A percentile compares a stretch with the other conserved stretches of the same genome.
phyloP scores from a whole-genome alignment of 2,329 filamentous ascomycete species.

The Aureobasidium sp. region DNA sequence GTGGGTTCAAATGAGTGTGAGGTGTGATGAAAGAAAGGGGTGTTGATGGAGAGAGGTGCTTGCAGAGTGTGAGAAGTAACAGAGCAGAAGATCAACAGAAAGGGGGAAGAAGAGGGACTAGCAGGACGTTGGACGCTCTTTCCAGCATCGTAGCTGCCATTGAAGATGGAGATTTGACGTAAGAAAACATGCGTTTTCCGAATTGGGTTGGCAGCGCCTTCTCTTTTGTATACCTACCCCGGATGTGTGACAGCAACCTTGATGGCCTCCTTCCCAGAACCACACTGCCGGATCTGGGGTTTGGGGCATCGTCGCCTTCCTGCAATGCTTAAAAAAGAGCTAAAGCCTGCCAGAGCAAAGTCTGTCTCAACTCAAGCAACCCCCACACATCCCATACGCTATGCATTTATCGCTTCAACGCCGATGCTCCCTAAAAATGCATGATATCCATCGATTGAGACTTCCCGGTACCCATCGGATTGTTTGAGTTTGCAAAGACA shows the following conservation, averaged over 20 bases:
- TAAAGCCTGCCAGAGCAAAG: constrained; percentile 10
- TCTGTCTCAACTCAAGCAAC: neutral
- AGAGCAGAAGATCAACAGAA: neutral
- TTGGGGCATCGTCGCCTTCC: neutral
- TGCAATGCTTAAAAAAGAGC: neutral
- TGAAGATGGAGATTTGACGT: neutral
- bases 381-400: neutral
- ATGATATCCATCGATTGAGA: neutral
- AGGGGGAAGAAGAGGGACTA: neutral
- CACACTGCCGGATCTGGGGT: neutral
- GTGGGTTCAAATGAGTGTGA: constrained; percentile 14
- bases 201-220: neutral
- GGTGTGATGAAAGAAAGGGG: neutral
- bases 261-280: neutral
- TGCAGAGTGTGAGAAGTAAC: neutral
- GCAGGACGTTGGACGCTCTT: neutral
- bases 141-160: neutral
- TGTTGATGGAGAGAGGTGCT: constrained; percentile 4
- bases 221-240: constrained; percentile 10
- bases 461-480: no score
- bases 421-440: neutral
- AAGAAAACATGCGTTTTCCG: constrained; percentile 6
- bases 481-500: no score
- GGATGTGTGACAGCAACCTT: neutral
- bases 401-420: neutral